Conservation (phyloP, 2,329 filamentous ascomycete genomes). For the Hortaea werneckii region DNA sequence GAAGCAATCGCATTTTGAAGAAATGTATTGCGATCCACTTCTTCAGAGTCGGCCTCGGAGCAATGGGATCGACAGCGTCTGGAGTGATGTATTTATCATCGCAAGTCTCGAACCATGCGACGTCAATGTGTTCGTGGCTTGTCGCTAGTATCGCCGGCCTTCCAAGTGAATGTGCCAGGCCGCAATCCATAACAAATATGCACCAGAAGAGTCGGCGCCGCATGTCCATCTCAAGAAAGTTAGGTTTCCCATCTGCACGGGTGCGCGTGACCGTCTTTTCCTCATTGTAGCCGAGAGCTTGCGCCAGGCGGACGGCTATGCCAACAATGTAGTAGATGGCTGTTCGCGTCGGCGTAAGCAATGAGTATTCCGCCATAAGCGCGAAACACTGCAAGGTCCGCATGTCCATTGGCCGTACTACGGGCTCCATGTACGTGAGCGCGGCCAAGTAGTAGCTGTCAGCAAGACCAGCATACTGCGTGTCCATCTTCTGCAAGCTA, state of each 20-base stretch:
- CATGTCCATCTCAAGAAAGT: conserved; percentile 77
- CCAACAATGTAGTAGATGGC: conserved; percentile 91
- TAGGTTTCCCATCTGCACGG: conserved; percentile 48
- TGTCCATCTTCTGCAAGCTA: conserved; percentile 83
- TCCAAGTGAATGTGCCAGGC: conserved; percentile 77
- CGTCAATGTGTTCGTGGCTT: conserved; percentile 70
- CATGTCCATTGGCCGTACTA: conserved; percentile 79
- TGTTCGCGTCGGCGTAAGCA: conserved; percentile 82
- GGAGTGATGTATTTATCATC: conserved; percentile 76
- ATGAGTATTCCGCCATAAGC: conserved; percentile 80
- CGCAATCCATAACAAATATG: conserved; percentile 77
- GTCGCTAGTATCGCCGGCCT: conserved; percentile 78
- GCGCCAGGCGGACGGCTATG: conserved; percentile 74
- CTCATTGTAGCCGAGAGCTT: conserved; percentile 77
- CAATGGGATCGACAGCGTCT: conserved; percentile 59
- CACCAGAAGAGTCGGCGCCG: conserved; percentile 81
- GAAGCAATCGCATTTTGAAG: conserved; percentile 78
- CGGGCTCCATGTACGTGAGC: conserved; percentile 70
- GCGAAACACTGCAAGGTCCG: conserved; percentile 83
- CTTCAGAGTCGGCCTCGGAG: conserved; percentile 58
- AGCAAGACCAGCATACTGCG: conserved; percentile 81
- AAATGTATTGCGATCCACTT: conserved; percentile 90
- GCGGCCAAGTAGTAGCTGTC: conserved; percentile 93
- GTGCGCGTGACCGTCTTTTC: conserved; percentile 73
- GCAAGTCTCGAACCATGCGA: conserved; percentile 72